Percentiles rank a stretch among this genome's conserved stretches.
phyloP scores from a whole-genome alignment of 495 filamentous ascomycete genomes.

The Collariella sp. region DNA sequence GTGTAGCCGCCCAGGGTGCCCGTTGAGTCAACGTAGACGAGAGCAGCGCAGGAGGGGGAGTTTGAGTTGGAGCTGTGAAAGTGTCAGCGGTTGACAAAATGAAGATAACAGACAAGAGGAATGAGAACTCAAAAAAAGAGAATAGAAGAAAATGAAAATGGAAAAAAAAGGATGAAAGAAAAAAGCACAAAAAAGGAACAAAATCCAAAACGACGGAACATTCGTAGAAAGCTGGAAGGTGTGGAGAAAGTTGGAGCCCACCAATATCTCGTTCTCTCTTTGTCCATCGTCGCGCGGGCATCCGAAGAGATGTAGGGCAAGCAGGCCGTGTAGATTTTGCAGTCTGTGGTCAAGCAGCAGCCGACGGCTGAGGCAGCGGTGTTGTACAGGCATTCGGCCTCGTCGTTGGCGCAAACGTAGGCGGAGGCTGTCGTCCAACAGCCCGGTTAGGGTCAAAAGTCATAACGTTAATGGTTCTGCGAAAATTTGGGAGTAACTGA shows the following conservation, averaged over 20 bases:
- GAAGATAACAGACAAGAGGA: no score
- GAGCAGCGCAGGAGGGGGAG: neutral
- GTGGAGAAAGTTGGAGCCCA: no score
- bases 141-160: no score
- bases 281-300: neutral
- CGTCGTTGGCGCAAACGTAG: neutral
- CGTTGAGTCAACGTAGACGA: neutral
- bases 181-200: no score
- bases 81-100: neutral
- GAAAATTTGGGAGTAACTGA: neutral
- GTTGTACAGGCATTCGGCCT: constrained; percentile 8
- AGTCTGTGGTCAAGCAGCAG: constrained; percentile 6
- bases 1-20: constrained; percentile 4
- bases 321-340: neutral
- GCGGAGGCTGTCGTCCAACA: neutral
- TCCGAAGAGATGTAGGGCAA: neutral
- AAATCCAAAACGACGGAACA: no score
- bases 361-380: constrained; percentile 3
- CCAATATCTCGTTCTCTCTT: constrained; percentile 12
- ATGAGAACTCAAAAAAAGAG: no score
- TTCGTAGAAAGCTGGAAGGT: no score
- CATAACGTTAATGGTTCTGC: no score
- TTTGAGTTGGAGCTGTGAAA: neutral
- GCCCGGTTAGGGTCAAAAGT: no score
- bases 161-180: no score